Evolutionary conservation across 129 eudicot species (phyloP), one percentile per base, ranked within the genome.

Genomic region (Flaveria ramosissima): DNA sequence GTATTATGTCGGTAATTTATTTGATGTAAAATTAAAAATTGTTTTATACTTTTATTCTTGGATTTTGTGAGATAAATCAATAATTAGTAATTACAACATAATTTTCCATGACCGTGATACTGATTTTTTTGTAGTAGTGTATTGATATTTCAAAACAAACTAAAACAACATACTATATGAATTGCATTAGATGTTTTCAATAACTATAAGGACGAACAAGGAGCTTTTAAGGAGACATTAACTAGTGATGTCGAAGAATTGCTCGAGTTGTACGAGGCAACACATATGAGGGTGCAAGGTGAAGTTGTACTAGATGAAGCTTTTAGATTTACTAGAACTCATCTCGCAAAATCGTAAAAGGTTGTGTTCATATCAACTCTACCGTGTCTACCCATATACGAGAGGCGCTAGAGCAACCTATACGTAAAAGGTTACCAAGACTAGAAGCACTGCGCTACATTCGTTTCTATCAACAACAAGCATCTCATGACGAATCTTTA

Each of bases 361-460:
- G 16, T 51, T 9, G 7, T 13, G 1, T 13, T 13, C 19, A n/a
- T 11, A 13, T n/a, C 20, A 51, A 51, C 19, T 51, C 57, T 15
- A 51, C 57, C 57, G 16, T 51, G 57, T 51, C 57, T 14, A 51
- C 5, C 20, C 43, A 62, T 20, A 26, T 62, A 13, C 2, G 6
- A 3, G 39, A 62, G 16, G 68, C 68, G 4, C 17, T 62, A 62
- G 41, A 65, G 23, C 48, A 65, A 14, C 71, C 71, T 15, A 11
- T 65, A 20, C 71, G 6, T 1, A 65, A 65, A 39, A 39, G 51
- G 27, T 39, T 66, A 21, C 21, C 71, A 16, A 39, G 71, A 5
- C 50, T 66, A 39, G 71, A 66, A 19, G 71, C 71, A 2, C 7
- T 36, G 16, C 51, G 51, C 17, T 65, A 66, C 26, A 39, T 66